A percentile compares a stretch with the other conserved stretches of the same genome.
phyloP scores from a whole-genome alignment of 1,139 yeast species.

The Pichia sp. region DNA sequence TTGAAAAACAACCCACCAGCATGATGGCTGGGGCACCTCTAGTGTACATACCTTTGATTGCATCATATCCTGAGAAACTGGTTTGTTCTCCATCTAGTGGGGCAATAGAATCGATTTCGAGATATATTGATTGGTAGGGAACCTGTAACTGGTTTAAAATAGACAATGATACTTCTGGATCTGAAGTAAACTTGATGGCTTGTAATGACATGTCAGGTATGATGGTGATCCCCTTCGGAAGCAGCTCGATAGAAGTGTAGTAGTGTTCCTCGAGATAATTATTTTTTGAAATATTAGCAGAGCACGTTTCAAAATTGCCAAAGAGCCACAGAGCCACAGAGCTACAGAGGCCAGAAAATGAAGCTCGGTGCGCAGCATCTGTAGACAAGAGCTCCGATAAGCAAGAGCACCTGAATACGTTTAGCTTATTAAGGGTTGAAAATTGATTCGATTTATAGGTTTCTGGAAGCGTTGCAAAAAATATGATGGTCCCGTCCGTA shows the following conservation, averaged over 20 bases:
- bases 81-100: slow-evolving; percentile 23
- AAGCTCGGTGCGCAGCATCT: too few species aligned
- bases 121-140: slow-evolving; percentile 71
- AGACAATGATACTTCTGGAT: slow-evolving; percentile 33
- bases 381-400: too few species aligned
- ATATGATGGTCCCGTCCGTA: too few species aligned
- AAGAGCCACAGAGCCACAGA: too few species aligned
- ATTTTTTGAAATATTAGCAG: too few species aligned
- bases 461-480: too few species aligned
- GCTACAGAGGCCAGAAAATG: too few species aligned
- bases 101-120: slow-evolving; percentile 35
- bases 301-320: too few species aligned
- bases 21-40: slow-evolving; percentile 99
- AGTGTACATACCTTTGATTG: slow-evolving; percentile 85
- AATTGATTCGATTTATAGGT: too few species aligned
- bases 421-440: too few species aligned
- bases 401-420: too few species aligned
- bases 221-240: background rate
- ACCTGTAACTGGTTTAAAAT: slow-evolving; percentile 76
- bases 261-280: too few species aligned
- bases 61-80: slow-evolving; percentile 53
- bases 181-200: slow-evolving; percentile 62
- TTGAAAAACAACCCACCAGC: slow-evolving; percentile 80
- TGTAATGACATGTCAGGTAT: slow-evolving; percentile 32
- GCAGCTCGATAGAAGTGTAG: background rate